phyloP scores from a whole-genome alignment of 2,329 filamentous ascomycete genomes.

The Exophiala lecanii-corni region DNA sequence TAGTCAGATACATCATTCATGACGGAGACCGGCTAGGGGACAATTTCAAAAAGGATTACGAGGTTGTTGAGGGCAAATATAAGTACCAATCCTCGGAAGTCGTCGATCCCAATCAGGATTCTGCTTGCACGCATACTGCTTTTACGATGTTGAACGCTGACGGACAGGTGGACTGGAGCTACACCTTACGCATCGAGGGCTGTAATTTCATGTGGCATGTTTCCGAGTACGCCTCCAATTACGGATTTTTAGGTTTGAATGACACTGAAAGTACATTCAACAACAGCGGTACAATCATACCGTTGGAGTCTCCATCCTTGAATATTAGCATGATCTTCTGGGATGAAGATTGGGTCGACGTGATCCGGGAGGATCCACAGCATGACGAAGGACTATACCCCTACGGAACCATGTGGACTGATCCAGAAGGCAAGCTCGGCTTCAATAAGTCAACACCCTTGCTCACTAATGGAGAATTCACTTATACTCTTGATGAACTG shows the following conservation, averaged over 20 bases:
- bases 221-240: slow-evolving; percentile 10
- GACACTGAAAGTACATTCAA: slow-evolving; percentile 13
- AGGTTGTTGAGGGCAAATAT: slow-evolving; percentile 2
- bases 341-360: slow-evolving; percentile 6
- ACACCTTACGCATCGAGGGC: neutral
- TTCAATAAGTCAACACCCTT: slow-evolving; percentile 7
- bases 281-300: slow-evolving; percentile 8
- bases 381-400: slow-evolving; percentile 8
- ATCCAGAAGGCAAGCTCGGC: neutral
- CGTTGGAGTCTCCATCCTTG: slow-evolving; percentile 6
- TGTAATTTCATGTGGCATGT: slow-evolving; percentile 10
- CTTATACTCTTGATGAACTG: slow-evolving; percentile 7
- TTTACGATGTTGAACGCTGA: neutral
- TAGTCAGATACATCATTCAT: slow-evolving; percentile 20
- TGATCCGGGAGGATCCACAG: neutral
- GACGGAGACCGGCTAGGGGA: slow-evolving; percentile 13
- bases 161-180: slow-evolving; percentile 1
- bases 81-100: neutral
- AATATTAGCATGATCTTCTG: slow-evolving; percentile 13
- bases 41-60: slow-evolving; percentile 5
- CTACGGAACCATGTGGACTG: slow-evolving; percentile 6
- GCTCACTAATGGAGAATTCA: slow-evolving; percentile 11
- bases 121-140: too few relatives aligned
- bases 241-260: slow-evolving; percentile 9
- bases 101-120: neutral